phyloP scores from a whole-genome alignment of 352 stramenopile genomes.

The Phytopythium boreale region DNA sequence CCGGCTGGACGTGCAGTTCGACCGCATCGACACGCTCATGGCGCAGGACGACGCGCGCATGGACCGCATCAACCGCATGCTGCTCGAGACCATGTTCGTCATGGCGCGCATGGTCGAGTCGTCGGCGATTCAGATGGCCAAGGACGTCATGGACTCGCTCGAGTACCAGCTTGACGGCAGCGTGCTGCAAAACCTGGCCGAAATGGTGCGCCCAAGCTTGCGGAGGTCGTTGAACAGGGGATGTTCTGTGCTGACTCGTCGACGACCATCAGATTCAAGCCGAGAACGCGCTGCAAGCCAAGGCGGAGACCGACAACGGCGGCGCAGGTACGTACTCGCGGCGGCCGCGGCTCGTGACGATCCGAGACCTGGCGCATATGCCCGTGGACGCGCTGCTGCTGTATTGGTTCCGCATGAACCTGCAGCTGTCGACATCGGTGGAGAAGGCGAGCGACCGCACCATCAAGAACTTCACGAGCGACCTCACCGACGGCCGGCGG shows the following conservation, averaged over 20 bases:
- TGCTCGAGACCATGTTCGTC: constrained; percentile 77
- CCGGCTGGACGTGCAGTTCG: constrained; percentile 35
- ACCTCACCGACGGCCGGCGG: constrained; percentile 59
- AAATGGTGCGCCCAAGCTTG: constrained; percentile 37
- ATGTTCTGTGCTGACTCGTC: neutral
- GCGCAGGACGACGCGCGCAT: constrained; percentile 51
- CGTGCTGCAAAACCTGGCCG: constrained; percentile 50
- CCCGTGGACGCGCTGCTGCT: constrained; percentile 71
- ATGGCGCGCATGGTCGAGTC: constrained; percentile 86
- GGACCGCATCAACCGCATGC: constrained; percentile 70
- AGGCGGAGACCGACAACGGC: constrained; percentile 21
- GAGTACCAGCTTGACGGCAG: constrained; percentile 71
- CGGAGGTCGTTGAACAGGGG: neutral
- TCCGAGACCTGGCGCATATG: constrained; percentile 67
- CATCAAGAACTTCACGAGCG: constrained; percentile 78
- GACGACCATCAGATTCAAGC: constrained; percentile 31
- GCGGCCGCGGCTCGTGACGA: constrained; percentile 29
- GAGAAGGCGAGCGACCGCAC: constrained; percentile 65
- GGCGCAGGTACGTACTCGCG: neutral
- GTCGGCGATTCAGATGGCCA: constrained; percentile 79
- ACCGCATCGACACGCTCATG: constrained; percentile 53
- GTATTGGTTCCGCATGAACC: constrained; percentile 75
- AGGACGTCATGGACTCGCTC: constrained; percentile 79
- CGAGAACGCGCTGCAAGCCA: constrained; percentile 57
- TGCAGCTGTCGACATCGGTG: constrained; percentile 54